Base-by-base conservation (phyloP, 257 asterid species). In the Dorcoceras hygrometricum region DNA sequence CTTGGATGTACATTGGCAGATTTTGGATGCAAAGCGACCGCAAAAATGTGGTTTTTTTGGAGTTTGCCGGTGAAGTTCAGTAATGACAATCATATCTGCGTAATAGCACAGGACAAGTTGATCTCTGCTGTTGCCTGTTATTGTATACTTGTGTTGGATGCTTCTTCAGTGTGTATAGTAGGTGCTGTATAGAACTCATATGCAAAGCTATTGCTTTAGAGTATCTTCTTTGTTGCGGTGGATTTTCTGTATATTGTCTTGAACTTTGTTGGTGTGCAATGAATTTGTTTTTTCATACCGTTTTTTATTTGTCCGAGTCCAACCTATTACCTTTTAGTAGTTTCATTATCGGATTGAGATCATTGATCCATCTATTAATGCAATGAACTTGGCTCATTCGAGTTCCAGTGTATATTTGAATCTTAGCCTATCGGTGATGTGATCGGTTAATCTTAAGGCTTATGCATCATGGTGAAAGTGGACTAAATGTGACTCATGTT, bases 141-240 rank as follows among this genome's bases (percentile, higher is more conserved):
- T 31, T 39, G 50, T 39, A 39, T 3, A 39, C 50, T 11, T 36
- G 18, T 39, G 50, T 39, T 39, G 50, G 4, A 8, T 9, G 50
- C 50, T 39, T 39, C 50, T 39, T 39, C 50, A 39, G 43, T 60
- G 65, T 60, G 53, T 32, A 61, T 32, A 61, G 24, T 34, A 26
- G 19, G 29, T 43, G 43, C 32, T 29, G 36, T 20, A 61, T 61
- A 61, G 6, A 50, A 46, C 4, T 62, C 31, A 4, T 22, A 34
- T 62, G 66, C 53, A 34, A 62, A 34, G 27, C 1, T 19, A 26
- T 61, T 61, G 20, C 53, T 61, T 61, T 32, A 32, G 23, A 32
- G 50, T 31, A 19, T 18, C 16, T 8, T 32, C 66, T 27, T 32
- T 31, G 66, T 29, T 16, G 46, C 18, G 16, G 24, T 62, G 66